phyloP scores from a whole-genome alignment of 495 filamentous ascomycete genomes.

The Talaromyces nanjingensis region DNA sequence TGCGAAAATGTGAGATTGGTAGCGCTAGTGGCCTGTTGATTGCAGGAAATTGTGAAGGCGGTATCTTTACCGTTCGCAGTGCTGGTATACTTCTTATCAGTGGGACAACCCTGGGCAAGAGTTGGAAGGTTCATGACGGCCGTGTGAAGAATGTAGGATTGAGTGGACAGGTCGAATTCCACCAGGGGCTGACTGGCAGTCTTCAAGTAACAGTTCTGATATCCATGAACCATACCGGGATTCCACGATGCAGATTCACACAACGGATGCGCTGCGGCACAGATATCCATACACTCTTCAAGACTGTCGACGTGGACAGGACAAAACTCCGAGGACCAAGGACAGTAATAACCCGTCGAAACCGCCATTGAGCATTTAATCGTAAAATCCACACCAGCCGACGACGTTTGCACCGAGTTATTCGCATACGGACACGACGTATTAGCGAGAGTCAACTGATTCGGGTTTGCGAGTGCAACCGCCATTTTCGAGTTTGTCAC shows the following conservation, averaged over 20 bases:
- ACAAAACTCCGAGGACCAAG: neutral
- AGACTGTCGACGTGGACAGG: neutral
- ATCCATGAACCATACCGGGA: slow-evolving; percentile 1
- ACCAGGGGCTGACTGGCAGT: neutral
- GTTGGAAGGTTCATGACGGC: neutral
- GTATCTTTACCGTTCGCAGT: neutral
- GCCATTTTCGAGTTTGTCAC: neutral
- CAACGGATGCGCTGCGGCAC: neutral
- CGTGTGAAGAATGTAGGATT: neutral
- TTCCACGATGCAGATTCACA: slow-evolving; percentile 2
- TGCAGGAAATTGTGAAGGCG: neutral
- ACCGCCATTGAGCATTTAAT: neutral
- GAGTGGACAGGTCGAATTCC: neutral
- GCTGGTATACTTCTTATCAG: neutral
- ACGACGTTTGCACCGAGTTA: neutral
- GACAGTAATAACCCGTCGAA: neutral
- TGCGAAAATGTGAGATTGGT: neutral
- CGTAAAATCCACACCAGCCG: neutral
- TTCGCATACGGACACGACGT: slow-evolving; percentile 4
- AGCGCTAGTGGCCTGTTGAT: neutral
- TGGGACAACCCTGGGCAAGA: neutral
- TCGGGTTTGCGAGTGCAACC: neutral
- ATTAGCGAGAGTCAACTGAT: neutral
- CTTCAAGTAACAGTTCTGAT: slow-evolving; percentile 5
- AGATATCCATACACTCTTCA: slow-evolving; percentile 7